These are phyloP conservation scores for Bipolaris gigantea DNA, from an alignment of 2,329 filamentous ascomycete species.

Conservation along the genomic window DNA sequence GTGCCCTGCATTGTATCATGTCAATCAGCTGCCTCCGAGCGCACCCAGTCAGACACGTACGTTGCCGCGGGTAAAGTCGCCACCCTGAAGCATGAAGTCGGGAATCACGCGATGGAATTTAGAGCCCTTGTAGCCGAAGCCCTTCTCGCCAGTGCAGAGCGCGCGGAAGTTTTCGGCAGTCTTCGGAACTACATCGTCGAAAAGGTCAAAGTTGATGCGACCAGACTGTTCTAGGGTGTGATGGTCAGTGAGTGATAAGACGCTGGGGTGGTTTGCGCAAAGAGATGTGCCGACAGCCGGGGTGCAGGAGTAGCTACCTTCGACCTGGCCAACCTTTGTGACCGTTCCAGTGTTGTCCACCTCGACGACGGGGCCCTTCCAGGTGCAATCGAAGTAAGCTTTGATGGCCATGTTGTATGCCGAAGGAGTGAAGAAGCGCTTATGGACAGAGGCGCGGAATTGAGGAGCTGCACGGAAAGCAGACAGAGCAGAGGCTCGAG, in stretches of 20 bases:
- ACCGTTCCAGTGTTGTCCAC: conserved; percentile 59
- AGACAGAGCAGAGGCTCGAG: conserved; percentile 35
- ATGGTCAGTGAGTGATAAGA: conserved; percentile 23
- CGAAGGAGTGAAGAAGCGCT: conserved; percentile 63
- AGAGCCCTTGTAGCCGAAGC: conserved; percentile 80
- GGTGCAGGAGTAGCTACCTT: conserved; percentile 56
- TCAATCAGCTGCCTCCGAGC: conserved; percentile 20
- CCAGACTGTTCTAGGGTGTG: conserved; percentile 64
- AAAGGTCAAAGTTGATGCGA: conserved; percentile 89
- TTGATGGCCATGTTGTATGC: conserved; percentile 74
- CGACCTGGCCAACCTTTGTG: conserved; percentile 49
- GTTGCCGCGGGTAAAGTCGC: conserved; percentile 91
- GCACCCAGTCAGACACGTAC: conserved; percentile 57
- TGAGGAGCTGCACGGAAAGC: conserved; percentile 37
- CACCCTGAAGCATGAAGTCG: conserved; percentile 93
- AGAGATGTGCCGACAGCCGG: neutral
- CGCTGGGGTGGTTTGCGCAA: neutral
- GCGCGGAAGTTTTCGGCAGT: conserved; percentile 83
- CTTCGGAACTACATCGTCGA: conserved; percentile 82
- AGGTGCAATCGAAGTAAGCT: conserved; percentile 73
- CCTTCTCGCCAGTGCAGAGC: conserved; percentile 79
- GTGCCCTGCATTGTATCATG: conserved; percentile 64
- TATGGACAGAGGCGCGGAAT: conserved; percentile 45
- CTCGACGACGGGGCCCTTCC: conserved; percentile 72
- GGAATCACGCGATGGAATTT: conserved; percentile 93